Evolutionary conservation across 306 rosid genomes (phyloP).

Genomic region (Lathyrus sativus): DNA sequence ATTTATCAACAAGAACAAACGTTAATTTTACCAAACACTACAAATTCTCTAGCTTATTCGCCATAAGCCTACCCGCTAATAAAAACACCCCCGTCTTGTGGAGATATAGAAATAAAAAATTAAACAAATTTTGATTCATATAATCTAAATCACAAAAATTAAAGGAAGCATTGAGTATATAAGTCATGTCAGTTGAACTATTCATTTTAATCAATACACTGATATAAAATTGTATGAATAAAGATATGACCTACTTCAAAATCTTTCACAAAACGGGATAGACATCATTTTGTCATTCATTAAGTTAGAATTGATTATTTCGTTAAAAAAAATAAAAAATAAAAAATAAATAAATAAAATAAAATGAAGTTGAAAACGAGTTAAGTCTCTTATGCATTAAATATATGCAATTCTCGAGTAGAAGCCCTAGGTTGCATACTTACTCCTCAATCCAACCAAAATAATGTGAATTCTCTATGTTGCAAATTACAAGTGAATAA

Average conservation of each 20-base stretch:
- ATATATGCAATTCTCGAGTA: constrained; percentile 16
- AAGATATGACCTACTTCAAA: neutral
- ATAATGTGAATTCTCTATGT: neutral
- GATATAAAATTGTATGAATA: constrained; percentile 23
- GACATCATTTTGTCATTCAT: constrained; percentile 12
- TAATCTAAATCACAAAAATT: constrained; percentile 12
- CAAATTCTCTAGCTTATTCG: too few relatives aligned
- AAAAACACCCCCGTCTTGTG: constrained; percentile 5
- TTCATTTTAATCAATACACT: constrained; percentile 16
- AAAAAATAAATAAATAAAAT: too few relatives aligned
- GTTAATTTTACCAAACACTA: too few relatives aligned
- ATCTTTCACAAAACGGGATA: constrained; percentile 7
- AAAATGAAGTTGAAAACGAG: neutral
- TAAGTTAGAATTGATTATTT: neutral
- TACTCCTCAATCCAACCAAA: constrained; percentile 11
- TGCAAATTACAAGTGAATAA: constrained; percentile 17
- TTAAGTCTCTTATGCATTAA: constrained; percentile 11
- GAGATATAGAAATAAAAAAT: constrained; percentile 31
- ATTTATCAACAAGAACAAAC: too few relatives aligned
- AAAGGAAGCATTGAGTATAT: constrained; percentile 18
- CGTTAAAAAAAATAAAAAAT: too few relatives aligned
- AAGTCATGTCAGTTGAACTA: constrained; percentile 25
- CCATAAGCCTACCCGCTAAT: too few relatives aligned
- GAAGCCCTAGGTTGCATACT: constrained; percentile 22
- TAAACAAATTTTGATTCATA: constrained; percentile 19